Conservation (phyloP, 495 filamentous ascomycete genomes). For the Neurospora sp. region DNA sequence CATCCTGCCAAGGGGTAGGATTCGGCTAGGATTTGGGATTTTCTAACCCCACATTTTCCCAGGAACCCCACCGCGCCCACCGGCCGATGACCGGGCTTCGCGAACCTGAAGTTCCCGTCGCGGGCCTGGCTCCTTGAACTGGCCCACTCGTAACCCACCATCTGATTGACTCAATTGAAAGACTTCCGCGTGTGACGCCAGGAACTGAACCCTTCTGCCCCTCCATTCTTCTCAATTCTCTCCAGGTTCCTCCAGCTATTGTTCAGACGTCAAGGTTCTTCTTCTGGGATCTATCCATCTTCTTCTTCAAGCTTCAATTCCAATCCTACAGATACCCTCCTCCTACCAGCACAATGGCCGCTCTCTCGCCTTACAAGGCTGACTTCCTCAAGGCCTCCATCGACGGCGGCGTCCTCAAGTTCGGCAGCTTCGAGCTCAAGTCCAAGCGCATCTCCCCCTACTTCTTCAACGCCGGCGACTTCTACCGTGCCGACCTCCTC, state of each 20-base stretch:
- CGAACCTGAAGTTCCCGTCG: not conserved
- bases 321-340: not conserved
- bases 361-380: constrained; percentile 44
- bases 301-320: not conserved
- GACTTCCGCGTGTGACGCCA: not conserved
- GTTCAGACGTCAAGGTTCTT: not conserved
- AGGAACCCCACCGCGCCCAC: not conserved
- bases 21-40: not conserved
- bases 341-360: constrained; percentile 9
- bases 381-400: constrained; percentile 65
- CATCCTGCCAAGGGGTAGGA: not conserved
- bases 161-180: not conserved
- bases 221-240: not conserved
- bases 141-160: not conserved
- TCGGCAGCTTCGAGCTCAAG: constrained; percentile 85
- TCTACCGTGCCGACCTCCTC: constrained; percentile 67
- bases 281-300: not conserved
- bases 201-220: not conserved
- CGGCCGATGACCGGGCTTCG: not conserved
- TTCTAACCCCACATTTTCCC: not conserved
- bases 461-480: constrained; percentile 92
- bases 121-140: not conserved
- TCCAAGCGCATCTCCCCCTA: constrained; percentile 91
- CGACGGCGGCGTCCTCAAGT: constrained; percentile 65
- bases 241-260: not conserved